Evolutionary conservation across 208 protist species (phyloP).

Genomic region (Zelonia costaricensis): DNA sequence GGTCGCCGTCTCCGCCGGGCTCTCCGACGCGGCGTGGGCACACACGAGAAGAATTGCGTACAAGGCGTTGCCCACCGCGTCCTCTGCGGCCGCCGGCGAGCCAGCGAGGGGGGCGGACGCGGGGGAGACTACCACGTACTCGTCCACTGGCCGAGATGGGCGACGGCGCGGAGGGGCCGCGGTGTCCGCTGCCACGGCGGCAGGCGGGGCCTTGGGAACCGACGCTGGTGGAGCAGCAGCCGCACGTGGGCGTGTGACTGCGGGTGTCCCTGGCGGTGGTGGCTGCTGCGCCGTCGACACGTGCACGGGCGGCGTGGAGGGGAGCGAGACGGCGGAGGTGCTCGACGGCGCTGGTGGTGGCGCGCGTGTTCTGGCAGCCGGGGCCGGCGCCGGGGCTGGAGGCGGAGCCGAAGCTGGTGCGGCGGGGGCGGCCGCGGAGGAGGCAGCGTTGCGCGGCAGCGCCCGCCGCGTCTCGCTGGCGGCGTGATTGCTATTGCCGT

Average conservation of each 20-base stretch:
- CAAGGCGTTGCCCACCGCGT: slow-evolving; percentile 2
- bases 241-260: too few species aligned
- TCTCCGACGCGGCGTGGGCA: neutral
- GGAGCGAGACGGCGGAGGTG: neutral
- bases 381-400: too few species aligned
- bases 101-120: neutral
- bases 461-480: neutral
- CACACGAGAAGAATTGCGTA: slow-evolving; percentile 2
- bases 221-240: too few species aligned
- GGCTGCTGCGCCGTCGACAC: neutral
- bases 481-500: neutral
- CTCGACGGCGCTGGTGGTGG: neutral
- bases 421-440: too few species aligned
- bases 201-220: too few species aligned
- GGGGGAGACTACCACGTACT: slow-evolving; percentile 3
- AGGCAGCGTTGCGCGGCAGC: neutral
- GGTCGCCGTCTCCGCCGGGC: neutral
- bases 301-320: neutral
- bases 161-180: too few species aligned
- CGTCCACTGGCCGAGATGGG: neutral
- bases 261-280: neutral
- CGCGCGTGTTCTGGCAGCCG: too few species aligned
- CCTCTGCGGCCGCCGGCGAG: neutral
- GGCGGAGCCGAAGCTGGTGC: too few species aligned
- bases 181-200: too few species aligned